Percentiles rank a stretch among this genome's conserved stretches.
Evolutionary conservation across 345 rosid species (phyloP).

Genomic region (Ceriops zippeliana): DNA sequence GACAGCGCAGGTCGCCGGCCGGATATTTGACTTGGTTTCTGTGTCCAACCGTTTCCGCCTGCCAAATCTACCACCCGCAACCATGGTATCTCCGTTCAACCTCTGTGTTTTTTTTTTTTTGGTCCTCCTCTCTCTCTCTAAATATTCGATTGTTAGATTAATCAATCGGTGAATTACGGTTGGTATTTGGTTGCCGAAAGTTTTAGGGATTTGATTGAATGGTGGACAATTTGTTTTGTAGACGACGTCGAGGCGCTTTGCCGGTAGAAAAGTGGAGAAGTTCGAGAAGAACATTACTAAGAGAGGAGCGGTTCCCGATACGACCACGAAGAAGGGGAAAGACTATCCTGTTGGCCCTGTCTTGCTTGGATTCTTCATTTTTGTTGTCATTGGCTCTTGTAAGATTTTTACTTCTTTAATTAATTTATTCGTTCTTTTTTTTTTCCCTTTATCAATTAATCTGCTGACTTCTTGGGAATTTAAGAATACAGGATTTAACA

Average conservation of each 20-base stretch:
- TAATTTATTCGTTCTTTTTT: not conserved
- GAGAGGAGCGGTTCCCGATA: conserved; percentile 90
- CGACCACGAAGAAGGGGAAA: conserved; percentile 74
- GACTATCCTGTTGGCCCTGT: conserved; percentile 95
- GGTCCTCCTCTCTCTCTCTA: not conserved
- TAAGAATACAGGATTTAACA: no score
- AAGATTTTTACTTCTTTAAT: conserved; percentile 16
- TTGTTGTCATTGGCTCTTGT: conserved; percentile 98
- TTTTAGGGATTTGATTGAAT: not conserved
- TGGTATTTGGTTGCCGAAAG: not conserved
- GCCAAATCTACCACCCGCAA: not conserved
- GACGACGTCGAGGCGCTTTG: conserved; percentile 95
- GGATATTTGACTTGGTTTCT: not conserved
- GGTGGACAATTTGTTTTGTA: conserved; percentile 17
- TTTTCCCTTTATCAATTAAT: not conserved
- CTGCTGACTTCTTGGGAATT: no score
- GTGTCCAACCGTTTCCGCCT: not conserved
- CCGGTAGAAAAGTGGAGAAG: conserved; percentile 70
- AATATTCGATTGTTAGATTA: not conserved
- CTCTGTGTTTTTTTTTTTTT: not conserved
- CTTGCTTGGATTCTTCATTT: conserved; percentile 86
- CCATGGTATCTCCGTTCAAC: not conserved
- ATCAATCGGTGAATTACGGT: no score
- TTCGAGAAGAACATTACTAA: conserved; percentile 81
- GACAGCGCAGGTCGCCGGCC: not conserved